Evolutionary conservation across 1,139 yeast species (phyloP), one percentile per base, ranked within the genome.

Genomic region (Geotrichum armillariae): DNA sequence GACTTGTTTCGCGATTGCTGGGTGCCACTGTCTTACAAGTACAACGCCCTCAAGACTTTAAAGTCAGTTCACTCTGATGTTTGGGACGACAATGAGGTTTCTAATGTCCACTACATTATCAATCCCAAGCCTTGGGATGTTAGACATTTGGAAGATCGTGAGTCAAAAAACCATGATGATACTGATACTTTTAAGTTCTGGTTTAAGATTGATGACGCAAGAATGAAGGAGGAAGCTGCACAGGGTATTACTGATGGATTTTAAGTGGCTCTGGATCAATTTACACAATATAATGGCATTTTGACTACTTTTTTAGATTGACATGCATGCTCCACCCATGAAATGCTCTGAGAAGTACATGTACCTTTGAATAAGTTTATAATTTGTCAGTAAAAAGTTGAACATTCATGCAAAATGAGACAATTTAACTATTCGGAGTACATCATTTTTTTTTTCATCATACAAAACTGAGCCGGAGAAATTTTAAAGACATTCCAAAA

Each of bases 41-140:
- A 78, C 62, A 79, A 79, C 56, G 78, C 80, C 22, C 68, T 79
- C 46, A 79, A 79, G 62, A 78, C 83, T 0, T 65, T 78, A 53
- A 67, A 66, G 41, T 41, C 53, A 12, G 61, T 73, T 46, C 83
- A 79, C 60, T 34, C 64, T 2, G 71, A 73, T 12, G 57, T 79
- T 29, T 77, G 82, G 77, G 66, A 73, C 45, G 68, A 68, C 34
- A 60, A 65, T 4, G 71, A 71, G 53, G 79, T 79, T 50, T 78
- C 78, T 59, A 78, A 76, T 53, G 67, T 79, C 36, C 84, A 79
- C 60, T 79, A 75, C 58, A 79, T 79, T 32, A 56, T 78, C 43
- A 71, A 73, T 9, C 82, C 83, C 3, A 79, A 79, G 64, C 83
- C 84, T 1, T 79, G 83, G 83, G 74, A 78, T 38, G 73, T 70